These are phyloP conservation scores for Phaeosphaeriaceae sp. DNA, from an alignment of 2,329 filamentous ascomycete genomes.

Conservation along the genomic window DNA sequence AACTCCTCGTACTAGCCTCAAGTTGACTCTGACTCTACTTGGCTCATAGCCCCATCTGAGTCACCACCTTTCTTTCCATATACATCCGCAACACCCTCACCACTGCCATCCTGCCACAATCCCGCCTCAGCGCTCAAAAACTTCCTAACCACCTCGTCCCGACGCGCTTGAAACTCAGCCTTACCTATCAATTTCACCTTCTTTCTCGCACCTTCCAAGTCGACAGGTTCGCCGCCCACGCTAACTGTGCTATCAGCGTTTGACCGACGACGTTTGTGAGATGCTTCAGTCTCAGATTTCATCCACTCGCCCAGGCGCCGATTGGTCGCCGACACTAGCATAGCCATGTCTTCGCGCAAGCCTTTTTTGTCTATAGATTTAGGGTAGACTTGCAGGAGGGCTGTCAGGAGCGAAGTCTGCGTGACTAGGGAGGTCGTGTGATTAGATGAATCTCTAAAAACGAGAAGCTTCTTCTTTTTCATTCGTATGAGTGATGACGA, in stretches of 20 bases:
- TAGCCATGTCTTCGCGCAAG: slow-evolving; percentile 26
- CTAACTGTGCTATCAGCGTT: not conserved
- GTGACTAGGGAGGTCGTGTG: slow-evolving; percentile 17
- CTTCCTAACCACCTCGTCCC: slow-evolving; percentile 17
- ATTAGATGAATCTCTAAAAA: slow-evolving; percentile 12
- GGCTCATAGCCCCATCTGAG: not conserved
- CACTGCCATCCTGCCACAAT: slow-evolving; percentile 29
- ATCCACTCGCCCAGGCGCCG: slow-evolving; percentile 24
- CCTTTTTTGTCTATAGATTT: slow-evolving; percentile 15
- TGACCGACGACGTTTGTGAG: slow-evolving; percentile 1
- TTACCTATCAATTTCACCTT: not conserved
- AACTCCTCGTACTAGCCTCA: not conserved
- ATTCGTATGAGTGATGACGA: not conserved
- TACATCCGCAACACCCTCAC: slow-evolving; percentile 22
- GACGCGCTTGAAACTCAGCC: not conserved
- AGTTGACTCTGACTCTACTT: not conserved
- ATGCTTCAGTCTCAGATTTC: slow-evolving; percentile 4
- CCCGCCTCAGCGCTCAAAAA: slow-evolving; percentile 19
- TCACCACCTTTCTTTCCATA: slow-evolving; percentile 1
- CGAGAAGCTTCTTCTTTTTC: slow-evolving; percentile 3
- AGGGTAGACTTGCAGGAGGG: slow-evolving; percentile 24
- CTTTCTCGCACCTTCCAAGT: too few species aligned
- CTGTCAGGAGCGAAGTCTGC: slow-evolving; percentile 21
- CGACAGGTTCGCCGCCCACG: too few species aligned
- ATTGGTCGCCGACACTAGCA: slow-evolving; percentile 20